phyloP scores from a whole-genome alignment of 352 stramenopile species.

The Phytophthora cryptogea region DNA sequence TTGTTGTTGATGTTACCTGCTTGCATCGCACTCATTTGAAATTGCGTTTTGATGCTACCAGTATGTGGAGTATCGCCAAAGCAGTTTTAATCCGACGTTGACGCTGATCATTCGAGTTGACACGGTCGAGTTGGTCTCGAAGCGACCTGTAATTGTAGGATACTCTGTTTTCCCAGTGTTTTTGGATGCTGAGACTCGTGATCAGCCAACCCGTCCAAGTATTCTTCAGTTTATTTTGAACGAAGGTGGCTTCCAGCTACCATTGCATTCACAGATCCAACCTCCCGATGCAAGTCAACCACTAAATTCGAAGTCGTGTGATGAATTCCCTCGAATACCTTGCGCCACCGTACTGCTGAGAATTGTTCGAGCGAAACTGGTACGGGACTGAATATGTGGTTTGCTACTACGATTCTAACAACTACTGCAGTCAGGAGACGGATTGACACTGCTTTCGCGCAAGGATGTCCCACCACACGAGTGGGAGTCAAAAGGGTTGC shows the following conservation, averaged over 20 bases:
- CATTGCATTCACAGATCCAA: constrained; percentile 55
- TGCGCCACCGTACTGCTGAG: constrained; percentile 84
- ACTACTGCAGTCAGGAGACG: constrained; percentile 41
- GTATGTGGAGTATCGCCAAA: constrained; percentile 79
- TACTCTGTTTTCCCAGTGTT: constrained; percentile 81
- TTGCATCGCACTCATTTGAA: constrained; percentile 1
- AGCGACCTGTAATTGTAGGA: constrained; percentile 63
- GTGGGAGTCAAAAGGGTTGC: constrained; percentile 57
- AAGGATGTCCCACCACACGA: constrained; percentile 48
- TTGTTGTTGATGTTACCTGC: background rate
- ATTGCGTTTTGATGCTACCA: constrained; percentile 20
- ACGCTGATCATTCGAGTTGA: constrained; percentile 88
- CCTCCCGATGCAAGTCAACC: constrained; percentile 38
- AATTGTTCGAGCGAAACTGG: constrained; percentile 52
- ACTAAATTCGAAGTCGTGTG: constrained; percentile 43
- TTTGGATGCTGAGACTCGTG: constrained; percentile 58
- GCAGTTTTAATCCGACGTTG: constrained; percentile 75
- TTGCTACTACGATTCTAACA: background rate
- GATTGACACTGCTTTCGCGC: constrained; percentile 60
- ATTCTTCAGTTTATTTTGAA: constrained; percentile 66
- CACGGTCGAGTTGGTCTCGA: constrained; percentile 66
- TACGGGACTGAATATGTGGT: constrained; percentile 19
- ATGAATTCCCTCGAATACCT: constrained; percentile 54
- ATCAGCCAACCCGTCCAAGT: constrained; percentile 56
- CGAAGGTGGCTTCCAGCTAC: constrained; percentile 78